Evolutionary conservation across 371 early-diverging fungal genomes (phyloP).

Genomic region (Gilbertella persicaria): DNA sequence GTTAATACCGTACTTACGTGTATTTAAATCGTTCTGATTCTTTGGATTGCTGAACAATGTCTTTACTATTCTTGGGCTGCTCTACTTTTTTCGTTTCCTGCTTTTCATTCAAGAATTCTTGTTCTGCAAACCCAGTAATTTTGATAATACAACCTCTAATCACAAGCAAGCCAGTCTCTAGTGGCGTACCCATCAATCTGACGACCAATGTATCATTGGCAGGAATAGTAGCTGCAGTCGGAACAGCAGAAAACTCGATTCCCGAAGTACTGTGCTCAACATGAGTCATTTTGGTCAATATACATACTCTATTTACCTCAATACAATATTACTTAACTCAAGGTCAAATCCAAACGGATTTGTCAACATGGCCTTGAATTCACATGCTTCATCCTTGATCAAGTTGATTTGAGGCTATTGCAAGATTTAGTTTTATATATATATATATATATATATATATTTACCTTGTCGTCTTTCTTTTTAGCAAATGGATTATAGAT

Average conservation of each 20-base stretch:
- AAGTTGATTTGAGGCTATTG: conserved; percentile 30
- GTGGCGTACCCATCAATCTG: conserved; percentile 71
- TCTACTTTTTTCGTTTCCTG: conserved; percentile 28
- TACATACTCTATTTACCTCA: conserved; percentile 49
- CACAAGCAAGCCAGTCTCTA: conserved; percentile 60
- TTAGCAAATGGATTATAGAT: conserved; percentile 79
- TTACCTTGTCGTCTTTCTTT: conserved; percentile 52
- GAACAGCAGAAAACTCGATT: conserved; percentile 59
- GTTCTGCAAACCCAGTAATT: conserved; percentile 74
- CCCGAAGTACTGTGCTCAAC: conserved; percentile 58
- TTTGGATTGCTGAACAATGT: neutral
- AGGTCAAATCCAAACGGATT: conserved; percentile 85
- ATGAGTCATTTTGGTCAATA: neutral
- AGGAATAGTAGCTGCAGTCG: conserved; percentile 66
- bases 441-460: neutral
- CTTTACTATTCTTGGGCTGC: conserved; percentile 11
- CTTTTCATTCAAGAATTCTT: conserved; percentile 63
- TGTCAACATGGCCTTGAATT: conserved; percentile 70
- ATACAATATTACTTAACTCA: conserved; percentile 65
- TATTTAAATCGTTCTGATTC: conserved; percentile 25
- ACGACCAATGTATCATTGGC: conserved; percentile 64
- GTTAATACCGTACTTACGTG: neutral
- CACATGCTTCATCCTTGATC: conserved; percentile 69
- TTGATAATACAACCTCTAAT: conserved; percentile 75
- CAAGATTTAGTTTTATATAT: neutral